Conservation (phyloP, 306 rosid genomes). For the Rosa lucieae region DNA sequence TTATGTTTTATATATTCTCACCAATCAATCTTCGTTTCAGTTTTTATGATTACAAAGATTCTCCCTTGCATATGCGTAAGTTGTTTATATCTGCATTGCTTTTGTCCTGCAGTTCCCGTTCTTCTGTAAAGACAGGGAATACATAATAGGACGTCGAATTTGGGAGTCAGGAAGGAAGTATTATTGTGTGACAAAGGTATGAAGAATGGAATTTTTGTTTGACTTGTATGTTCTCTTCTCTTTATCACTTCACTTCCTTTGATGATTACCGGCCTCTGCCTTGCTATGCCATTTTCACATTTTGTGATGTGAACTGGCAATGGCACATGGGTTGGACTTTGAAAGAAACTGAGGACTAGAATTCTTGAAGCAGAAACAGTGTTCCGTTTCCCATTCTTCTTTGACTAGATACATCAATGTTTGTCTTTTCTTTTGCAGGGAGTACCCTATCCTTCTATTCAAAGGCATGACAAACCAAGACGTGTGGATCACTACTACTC, state of each 20-base stretch:
- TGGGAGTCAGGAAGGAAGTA: conserved; percentile 64
- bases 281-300: neutral
- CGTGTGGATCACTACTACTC: conserved; percentile 64
- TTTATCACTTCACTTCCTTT: neutral
- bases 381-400: neutral
- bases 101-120: conserved; percentile 54
- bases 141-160: conserved; percentile 62
- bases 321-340: neutral
- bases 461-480: conserved; percentile 47
- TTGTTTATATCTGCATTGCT: conserved; percentile 2
- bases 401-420: neutral
- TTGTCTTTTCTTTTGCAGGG: conserved; percentile 37
- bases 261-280: neutral
- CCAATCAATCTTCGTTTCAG: neutral
- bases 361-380: neutral
- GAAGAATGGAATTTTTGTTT: conserved; percentile 1
- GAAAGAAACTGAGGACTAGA: neutral
- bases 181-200: conserved; percentile 71
- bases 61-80: neutral
- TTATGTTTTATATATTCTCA: neutral
- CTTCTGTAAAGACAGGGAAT: conserved; percentile 71
- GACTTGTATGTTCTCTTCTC: neutral
- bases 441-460: conserved; percentile 47
- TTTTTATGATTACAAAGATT: neutral
- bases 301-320: neutral